Percentiles rank a stretch among this genome's conserved stretches.
These are phyloP conservation scores for Geotrichum cucujoidarum DNA, from an alignment of 1,139 yeast genomes.

Conservation along the genomic window DNA sequence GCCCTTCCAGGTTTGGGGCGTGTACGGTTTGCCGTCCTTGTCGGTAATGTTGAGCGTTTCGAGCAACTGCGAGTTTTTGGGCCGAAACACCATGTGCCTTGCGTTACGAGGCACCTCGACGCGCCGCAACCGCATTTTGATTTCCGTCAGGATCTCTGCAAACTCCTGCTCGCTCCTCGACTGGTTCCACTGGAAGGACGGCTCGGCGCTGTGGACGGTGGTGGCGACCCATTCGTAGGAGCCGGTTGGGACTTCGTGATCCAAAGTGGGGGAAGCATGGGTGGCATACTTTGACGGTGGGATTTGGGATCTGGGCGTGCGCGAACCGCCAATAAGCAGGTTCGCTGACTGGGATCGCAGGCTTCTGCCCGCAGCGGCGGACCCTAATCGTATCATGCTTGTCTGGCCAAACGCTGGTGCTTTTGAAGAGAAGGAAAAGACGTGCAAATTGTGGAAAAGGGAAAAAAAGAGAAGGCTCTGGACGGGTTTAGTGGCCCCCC, in stretches of 20 bases:
- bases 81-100: conserved; percentile 17
- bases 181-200: conserved; percentile 10
- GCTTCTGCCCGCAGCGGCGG: conserved; percentile 9
- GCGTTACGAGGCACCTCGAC: conserved; percentile 18
- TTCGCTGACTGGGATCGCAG: conserved; percentile 13
- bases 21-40: conserved; percentile 17
- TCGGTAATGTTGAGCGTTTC: conserved; percentile 14
- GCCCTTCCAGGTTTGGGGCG: conserved; percentile 16
- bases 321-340: conserved; percentile 1
- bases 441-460: neutral
- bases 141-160: conserved; percentile 12
- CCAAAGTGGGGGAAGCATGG: neutral
- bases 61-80: conserved; percentile 16
- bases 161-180: conserved; percentile 13
- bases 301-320: conserved; percentile 6
- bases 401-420: neutral
- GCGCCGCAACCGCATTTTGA: conserved; percentile 15
- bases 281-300: conserved; percentile 4
- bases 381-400: conserved; percentile 8
- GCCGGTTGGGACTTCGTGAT: neutral
- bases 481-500: neutral
- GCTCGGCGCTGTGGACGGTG: neutral
- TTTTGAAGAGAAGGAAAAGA: neutral
- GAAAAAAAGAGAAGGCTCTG: neutral
- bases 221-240: conserved; percentile 17